Base-by-base conservation (phyloP, 202 grass and related monocot genomes). In the Setaria viridis region DNA sequence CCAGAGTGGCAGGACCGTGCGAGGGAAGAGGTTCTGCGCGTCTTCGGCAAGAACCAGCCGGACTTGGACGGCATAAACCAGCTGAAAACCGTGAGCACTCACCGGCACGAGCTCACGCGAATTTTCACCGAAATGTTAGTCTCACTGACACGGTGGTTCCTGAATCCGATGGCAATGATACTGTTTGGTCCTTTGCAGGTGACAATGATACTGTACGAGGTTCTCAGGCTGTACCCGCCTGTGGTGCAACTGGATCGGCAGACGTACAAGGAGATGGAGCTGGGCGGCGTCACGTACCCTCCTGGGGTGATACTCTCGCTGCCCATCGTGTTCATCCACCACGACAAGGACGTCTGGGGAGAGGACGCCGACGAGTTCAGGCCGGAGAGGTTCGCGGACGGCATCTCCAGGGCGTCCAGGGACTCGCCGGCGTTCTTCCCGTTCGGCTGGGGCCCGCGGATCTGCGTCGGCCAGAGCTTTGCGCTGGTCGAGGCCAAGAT, bases 381-480 rank as follows among this genome's bases (percentile, higher is more conserved):
- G 48, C 91, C 89, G 4, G 78, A 89, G 65, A 84, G 93, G 35
- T 95, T 95, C 51, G 69, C 85, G 0, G 75, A 86, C 70, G 89
- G 89, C 13, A 79, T 96, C 51, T 77, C 91, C 12, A 88, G 50
- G 70, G 89, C 85, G 15, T 89, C 94, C 25, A 96, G 56, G 74
- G 74, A 91, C 48, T 33, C 82, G 42, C 34, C 66, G 16, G 79
- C 85, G 4, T 93, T 91, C 82, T 93, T 96, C 70, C 94, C 91
- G 1, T 96, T 96, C 48, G 79, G 87, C 3, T 74, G 84, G 78
- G 94, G 91, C 0, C 91, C 89, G 1, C 20, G 89, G 65, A 83
- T 95, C 34, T 93, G 89, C 19, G 82, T 95, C 2, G 88, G 84
- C 1, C 86, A 93, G 67, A 95, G 64, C 47, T 95, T 95, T 41